Percentiles rank a stretch among this genome's conserved stretches.
Evolutionary conservation across 2,329 filamentous ascomycete genomes (phyloP).

Genomic region (Raffaelea ambrosiae): DNA sequence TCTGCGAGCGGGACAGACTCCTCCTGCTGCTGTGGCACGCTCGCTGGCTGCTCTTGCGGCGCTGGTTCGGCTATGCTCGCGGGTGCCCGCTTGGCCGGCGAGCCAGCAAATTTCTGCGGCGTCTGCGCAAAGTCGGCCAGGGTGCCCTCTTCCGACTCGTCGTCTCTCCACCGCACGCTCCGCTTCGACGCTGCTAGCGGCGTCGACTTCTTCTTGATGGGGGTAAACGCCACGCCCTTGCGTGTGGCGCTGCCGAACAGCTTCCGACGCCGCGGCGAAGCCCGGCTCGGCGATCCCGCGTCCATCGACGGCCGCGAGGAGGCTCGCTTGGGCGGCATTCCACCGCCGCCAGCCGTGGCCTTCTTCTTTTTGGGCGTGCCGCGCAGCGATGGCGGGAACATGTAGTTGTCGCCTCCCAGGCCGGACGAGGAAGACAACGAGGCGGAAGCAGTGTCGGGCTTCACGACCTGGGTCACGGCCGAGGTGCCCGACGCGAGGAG

Average conservation of each 20-base stretch:
- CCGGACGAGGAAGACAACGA: no score
- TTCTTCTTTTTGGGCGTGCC: constrained; percentile 66
- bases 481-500: constrained; percentile 69
- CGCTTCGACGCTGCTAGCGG: constrained; percentile 52
- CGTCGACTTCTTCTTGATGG: constrained; percentile 62
- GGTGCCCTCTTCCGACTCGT: constrained; percentile 71
- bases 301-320: constrained; percentile 29
- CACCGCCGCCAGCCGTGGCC: no score
- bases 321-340: no score
- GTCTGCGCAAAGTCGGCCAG: constrained; percentile 90
- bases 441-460: no score
- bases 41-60: no score
- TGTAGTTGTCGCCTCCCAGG: constrained; percentile 11
- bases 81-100: no score
- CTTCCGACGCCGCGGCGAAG: constrained; percentile 75
- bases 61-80: no score
- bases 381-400: constrained; percentile 59
- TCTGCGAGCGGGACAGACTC: no score
- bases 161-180: constrained; percentile 85
- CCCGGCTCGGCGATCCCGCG: constrained; percentile 57
- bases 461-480: constrained; percentile 75
- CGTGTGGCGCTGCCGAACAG: constrained; percentile 37
- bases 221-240: constrained; percentile 75
- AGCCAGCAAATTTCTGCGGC: constrained; percentile 70
- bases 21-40: no score